Evolutionary conservation across 2,329 filamentous ascomycete genomes (phyloP).

Genomic region (Curvularia sp.): DNA sequence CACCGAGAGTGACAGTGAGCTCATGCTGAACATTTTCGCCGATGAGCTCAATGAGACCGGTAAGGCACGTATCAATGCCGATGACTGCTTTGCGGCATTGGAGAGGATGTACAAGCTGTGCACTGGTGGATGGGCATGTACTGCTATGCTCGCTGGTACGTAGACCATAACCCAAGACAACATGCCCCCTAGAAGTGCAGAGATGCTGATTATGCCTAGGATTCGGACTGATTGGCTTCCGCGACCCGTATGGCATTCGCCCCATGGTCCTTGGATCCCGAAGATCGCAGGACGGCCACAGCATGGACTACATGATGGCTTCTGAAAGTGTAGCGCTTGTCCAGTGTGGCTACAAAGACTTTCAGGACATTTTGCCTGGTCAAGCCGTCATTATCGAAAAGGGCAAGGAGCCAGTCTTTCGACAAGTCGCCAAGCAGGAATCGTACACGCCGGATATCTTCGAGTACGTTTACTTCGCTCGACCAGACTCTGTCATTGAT

Average conservation of each 20-base stretch:
- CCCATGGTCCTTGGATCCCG: conserved; percentile 81
- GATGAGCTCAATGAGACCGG: conserved; percentile 80
- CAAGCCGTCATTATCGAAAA: conserved; percentile 87
- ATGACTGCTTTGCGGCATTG: conserved; percentile 77
- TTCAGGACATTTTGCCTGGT: conserved; percentile 80
- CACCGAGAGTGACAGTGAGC: conserved; percentile 85
- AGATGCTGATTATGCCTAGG: conserved; percentile 49
- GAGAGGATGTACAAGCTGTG: conserved; percentile 75
- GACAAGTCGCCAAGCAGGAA: conserved; percentile 72
- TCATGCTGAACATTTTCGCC: conserved; percentile 89
- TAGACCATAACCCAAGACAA: neutral
- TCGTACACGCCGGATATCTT: conserved; percentile 86
- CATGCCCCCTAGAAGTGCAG: neutral
- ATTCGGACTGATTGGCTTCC: conserved; percentile 82
- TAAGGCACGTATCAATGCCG: conserved; percentile 79
- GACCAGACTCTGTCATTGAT: conserved; percentile 83
- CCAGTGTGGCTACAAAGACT: conserved; percentile 79
- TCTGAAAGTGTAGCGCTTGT: conserved; percentile 85
- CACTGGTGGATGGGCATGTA: conserved; percentile 79
- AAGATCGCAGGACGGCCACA: conserved; percentile 68
- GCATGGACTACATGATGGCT: conserved; percentile 86
- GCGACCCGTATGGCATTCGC: conserved; percentile 81
- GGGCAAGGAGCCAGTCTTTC: conserved; percentile 74
- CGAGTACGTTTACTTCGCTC: conserved; percentile 86
- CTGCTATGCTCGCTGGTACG: conserved; percentile 77